phyloP scores from a whole-genome alignment of 495 filamentous ascomycete species.

The Trichoderma erinaceum region DNA sequence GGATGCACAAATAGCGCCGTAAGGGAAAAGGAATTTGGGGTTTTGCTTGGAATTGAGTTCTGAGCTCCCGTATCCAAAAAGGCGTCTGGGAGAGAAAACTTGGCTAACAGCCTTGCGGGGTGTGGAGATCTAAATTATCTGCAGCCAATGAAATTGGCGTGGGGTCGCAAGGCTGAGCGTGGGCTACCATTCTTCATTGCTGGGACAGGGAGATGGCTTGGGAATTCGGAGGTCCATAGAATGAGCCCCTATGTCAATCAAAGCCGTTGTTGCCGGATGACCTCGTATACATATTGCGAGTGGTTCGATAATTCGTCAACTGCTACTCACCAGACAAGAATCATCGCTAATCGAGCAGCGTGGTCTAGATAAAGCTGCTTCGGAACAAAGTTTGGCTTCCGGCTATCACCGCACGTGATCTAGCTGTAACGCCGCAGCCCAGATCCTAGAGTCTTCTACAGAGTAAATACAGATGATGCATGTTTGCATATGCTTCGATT shows the following conservation, averaged over 20 bases:
- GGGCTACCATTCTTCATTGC: neutral
- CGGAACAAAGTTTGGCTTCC: neutral
- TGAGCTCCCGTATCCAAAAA: neutral
- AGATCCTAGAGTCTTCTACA: neutral
- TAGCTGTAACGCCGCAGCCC: neutral
- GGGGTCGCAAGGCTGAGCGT: neutral
- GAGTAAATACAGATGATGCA: neutral
- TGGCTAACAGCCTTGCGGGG: constrained; percentile 1
- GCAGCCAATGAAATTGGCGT: neutral
- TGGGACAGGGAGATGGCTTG: neutral
- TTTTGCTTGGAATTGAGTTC: neutral
- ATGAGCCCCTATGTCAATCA: neutral
- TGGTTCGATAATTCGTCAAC: neutral
- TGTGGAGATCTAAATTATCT: neutral
- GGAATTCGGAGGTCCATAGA: neutral
- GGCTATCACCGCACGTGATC: neutral
- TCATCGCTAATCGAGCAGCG: neutral
- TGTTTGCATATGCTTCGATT: neutral
- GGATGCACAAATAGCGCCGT: neutral
- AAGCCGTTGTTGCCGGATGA: neutral
- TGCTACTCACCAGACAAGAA: neutral
- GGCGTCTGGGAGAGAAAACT: neutral
- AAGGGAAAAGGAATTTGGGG: neutral
- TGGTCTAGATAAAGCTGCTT: neutral
- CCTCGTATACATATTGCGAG: neutral